phyloP scores from a whole-genome alignment of 257 asterid species.

The Paulownia fortunei region DNA sequence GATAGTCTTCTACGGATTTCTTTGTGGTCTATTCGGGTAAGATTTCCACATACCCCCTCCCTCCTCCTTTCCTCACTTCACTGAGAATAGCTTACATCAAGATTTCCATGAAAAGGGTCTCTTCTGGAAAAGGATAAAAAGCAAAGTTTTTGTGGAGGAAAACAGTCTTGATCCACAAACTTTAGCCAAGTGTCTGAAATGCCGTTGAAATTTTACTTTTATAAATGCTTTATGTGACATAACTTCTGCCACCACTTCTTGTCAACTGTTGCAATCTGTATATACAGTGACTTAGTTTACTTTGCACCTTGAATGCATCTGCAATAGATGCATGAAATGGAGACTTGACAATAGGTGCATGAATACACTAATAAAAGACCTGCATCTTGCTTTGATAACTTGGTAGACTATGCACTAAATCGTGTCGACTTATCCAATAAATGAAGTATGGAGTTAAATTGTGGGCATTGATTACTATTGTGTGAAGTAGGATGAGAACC shows the following conservation, averaged over 20 bases:
- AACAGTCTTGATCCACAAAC: constrained; percentile 8
- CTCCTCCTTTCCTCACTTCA: neutral
- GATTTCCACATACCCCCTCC: neutral
- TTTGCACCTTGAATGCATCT: too few relatives aligned
- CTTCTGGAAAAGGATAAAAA: neutral
- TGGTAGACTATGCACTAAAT: too few relatives aligned
- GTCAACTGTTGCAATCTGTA: constrained; percentile 34
- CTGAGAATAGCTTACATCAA: neutral
- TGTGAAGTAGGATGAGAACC: too few relatives aligned
- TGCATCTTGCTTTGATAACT: too few relatives aligned
- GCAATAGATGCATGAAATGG: too few relatives aligned
- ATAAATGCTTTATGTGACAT: constrained; percentile 30
- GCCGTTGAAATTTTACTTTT: constrained; percentile 27
- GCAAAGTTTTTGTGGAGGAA: neutral
- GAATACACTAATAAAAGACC: too few relatives aligned
- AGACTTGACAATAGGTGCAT: too few relatives aligned
- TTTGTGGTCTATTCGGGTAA: constrained; percentile 64
- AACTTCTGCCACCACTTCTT: constrained; percentile 14
- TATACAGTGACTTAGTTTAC: neutral
- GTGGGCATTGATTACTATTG: too few relatives aligned
- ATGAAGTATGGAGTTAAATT: too few relatives aligned
- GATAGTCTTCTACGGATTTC: constrained; percentile 45
- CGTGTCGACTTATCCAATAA: too few relatives aligned
- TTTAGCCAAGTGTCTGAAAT: constrained; percentile 16
- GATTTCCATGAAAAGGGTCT: neutral